A percentile compares a stretch with the other conserved stretches of the same genome.
Evolutionary conservation across 305 asterid species (phyloP).

Genomic region (Fraxinus platypoda): DNA sequence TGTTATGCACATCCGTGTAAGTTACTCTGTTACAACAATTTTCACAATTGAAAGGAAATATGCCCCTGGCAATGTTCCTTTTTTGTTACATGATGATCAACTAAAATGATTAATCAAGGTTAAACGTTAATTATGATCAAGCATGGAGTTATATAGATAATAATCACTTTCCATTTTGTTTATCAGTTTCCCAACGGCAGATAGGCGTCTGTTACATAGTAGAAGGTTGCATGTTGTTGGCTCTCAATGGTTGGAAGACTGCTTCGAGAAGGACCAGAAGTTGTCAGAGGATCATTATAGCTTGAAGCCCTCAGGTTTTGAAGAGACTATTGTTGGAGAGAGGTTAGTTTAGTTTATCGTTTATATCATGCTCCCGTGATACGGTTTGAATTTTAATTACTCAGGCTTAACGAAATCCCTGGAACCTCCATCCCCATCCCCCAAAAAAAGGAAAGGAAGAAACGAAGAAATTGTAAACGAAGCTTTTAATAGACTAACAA

Average conservation of each 20-base stretch:
- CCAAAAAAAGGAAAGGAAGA: not conserved
- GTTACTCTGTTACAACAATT: not conserved
- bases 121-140: not conserved
- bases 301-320: slow-evolving; percentile 51
- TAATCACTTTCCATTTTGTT: slow-evolving; percentile 9
- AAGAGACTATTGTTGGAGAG: slow-evolving; percentile 37
- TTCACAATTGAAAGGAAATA: not conserved
- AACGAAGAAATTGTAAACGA: not conserved
- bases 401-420: not conserved
- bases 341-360: slow-evolving; percentile 37
- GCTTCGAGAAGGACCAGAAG: slow-evolving; percentile 52
- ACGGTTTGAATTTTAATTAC: not conserved
- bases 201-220: slow-evolving; percentile 44
- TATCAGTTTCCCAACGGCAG: slow-evolving; percentile 63
- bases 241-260: slow-evolving; percentile 82
- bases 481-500: too few species aligned
- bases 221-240: slow-evolving; percentile 57
- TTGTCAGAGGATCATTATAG: slow-evolving; percentile 59
- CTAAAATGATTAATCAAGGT: not conserved
- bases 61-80: not conserved
- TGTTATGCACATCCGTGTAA: not conserved
- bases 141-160: not conserved
- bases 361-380: slow-evolving; percentile 2
- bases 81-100: not conserved
- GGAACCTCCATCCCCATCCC: not conserved